These are phyloP conservation scores for Sphaerosporella brunnea DNA, from an alignment of 495 filamentous ascomycete genomes.

Conservation along the genomic window DNA sequence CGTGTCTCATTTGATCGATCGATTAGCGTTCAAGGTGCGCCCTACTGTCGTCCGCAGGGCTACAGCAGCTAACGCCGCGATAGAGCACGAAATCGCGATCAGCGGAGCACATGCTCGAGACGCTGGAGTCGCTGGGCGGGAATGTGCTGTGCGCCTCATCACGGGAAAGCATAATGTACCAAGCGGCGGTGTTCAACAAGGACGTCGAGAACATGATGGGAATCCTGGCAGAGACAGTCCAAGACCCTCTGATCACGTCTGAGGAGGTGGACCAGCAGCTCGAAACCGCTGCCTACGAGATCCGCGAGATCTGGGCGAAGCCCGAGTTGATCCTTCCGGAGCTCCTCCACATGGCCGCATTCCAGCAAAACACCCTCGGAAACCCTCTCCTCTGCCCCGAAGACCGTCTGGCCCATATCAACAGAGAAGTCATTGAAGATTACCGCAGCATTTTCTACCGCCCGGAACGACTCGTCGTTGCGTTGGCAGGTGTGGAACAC, in stretches of 20 bases:
- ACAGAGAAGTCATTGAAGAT: constrained; percentile 51
- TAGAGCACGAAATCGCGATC: constrained; percentile 53
- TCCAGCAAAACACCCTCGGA: constrained; percentile 84
- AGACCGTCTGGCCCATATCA: constrained; percentile 61
- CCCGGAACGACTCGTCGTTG: constrained; percentile 80
- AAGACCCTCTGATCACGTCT: constrained; percentile 73
- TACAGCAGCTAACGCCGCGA: too few relatives aligned
- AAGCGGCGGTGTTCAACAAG: constrained; percentile 92
- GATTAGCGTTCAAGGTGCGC: constrained; percentile 65
- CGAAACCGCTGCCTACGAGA: constrained; percentile 83
- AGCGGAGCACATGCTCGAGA: constrained; percentile 71
- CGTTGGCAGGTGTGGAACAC: constrained; percentile 85
- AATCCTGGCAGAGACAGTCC: constrained; percentile 84
- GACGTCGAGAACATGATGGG: constrained; percentile 67
- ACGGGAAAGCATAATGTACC: constrained; percentile 94
- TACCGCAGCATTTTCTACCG: constrained; percentile 74
- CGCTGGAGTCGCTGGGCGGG: constrained; percentile 69
- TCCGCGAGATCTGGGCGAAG: constrained; percentile 93
- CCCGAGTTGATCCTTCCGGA: constrained; percentile 92
- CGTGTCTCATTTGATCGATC: constrained; percentile 90
- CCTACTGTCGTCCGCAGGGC: too few relatives aligned
- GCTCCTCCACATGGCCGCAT: constrained; percentile 84
- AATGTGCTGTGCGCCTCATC: constrained; percentile 95
- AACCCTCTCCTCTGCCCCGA: constrained; percentile 83
- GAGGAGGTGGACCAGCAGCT: constrained; percentile 76